phyloP scores from a whole-genome alignment of 2,329 filamentous ascomycete species.

The Trichoderma sp. region DNA sequence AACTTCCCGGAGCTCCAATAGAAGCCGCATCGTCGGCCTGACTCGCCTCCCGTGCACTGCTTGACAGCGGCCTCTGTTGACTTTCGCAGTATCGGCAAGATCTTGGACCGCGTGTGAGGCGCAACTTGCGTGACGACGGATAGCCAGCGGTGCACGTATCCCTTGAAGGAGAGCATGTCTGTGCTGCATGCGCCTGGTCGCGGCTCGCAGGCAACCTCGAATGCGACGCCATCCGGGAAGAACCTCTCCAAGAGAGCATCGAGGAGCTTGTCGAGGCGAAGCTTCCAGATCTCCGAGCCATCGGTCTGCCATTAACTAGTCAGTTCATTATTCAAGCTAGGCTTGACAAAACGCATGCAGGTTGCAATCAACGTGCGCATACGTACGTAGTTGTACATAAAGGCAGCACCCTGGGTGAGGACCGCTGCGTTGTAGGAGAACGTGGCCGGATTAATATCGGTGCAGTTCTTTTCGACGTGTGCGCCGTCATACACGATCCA shows the following conservation, averaged over 20 bases:
- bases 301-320: slow-evolving; percentile 47
- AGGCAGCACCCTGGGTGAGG: slow-evolving; percentile 63
- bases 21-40: slow-evolving; percentile 64
- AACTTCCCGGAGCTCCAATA: slow-evolving; percentile 58
- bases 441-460: slow-evolving; percentile 61
- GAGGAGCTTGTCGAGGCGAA: slow-evolving; percentile 58
- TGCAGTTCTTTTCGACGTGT: slow-evolving; percentile 61
- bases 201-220: slow-evolving; percentile 67
- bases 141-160: slow-evolving; percentile 68
- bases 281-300: slow-evolving; percentile 57
- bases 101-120: slow-evolving; percentile 56
- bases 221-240: slow-evolving; percentile 62
- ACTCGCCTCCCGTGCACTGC: slow-evolving; percentile 62
- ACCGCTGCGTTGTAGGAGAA: slow-evolving; percentile 70
- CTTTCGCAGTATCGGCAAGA: slow-evolving; percentile 59
- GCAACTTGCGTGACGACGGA: slow-evolving; percentile 63
- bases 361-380: background rate
- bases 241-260: slow-evolving; percentile 53
- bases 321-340: background rate
- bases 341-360: background rate
- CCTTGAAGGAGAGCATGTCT: slow-evolving; percentile 75
- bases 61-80: slow-evolving; percentile 63
- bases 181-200: slow-evolving; percentile 60
- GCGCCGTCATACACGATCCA: slow-evolving; percentile 68
- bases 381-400: slow-evolving; percentile 67